Conservation (phyloP, 2,329 filamentous ascomycete genomes). For the Escovopsis sp. region DNA sequence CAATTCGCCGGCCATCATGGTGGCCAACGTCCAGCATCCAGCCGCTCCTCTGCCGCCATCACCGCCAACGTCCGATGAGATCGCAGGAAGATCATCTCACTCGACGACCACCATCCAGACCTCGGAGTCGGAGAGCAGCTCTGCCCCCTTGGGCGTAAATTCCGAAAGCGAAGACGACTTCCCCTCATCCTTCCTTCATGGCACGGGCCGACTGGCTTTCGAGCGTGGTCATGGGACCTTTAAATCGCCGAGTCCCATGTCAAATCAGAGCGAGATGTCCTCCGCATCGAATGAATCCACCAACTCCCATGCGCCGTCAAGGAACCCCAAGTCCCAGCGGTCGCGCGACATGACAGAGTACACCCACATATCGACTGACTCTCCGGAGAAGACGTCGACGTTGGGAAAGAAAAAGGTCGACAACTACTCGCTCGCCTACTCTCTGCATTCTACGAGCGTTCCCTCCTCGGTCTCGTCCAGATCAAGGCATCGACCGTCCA, state of each 20-base stretch:
- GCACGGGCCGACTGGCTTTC: constrained; percentile 52
- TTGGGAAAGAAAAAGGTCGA: constrained; percentile 26
- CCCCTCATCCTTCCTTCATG: constrained; percentile 58
- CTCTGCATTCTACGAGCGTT: constrained; percentile 19
- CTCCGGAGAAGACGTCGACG: constrained; percentile 27
- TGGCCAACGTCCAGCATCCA: constrained; percentile 75
- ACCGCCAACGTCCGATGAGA: constrained; percentile 67
- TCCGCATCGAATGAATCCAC: constrained; percentile 38
- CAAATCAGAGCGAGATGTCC: constrained; percentile 47
- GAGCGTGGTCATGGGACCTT: constrained; percentile 46
- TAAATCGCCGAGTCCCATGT: constrained; percentile 51
- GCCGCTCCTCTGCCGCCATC: constrained; percentile 66
- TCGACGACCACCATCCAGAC: constrained; percentile 31
- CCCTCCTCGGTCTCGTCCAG: constrained; percentile 33
- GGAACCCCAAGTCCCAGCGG: constrained; percentile 32
- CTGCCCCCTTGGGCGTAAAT: constrained; percentile 41
- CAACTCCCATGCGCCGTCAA: constrained; percentile 35
- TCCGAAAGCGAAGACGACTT: constrained; percentile 66
- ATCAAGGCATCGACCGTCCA: constrained; percentile 41
- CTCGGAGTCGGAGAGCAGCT: constrained; percentile 39
- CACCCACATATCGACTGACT: constrained; percentile 52
- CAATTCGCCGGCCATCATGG: constrained; percentile 64
- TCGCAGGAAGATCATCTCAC: constrained; percentile 34
- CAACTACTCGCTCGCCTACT: constrained; percentile 35
- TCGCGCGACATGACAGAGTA: constrained; percentile 44